Evolutionary conservation across 2,329 filamentous ascomycete genomes (phyloP), one percentile per base, ranked within the genome.

Genomic region (Polychaeton citri): DNA sequence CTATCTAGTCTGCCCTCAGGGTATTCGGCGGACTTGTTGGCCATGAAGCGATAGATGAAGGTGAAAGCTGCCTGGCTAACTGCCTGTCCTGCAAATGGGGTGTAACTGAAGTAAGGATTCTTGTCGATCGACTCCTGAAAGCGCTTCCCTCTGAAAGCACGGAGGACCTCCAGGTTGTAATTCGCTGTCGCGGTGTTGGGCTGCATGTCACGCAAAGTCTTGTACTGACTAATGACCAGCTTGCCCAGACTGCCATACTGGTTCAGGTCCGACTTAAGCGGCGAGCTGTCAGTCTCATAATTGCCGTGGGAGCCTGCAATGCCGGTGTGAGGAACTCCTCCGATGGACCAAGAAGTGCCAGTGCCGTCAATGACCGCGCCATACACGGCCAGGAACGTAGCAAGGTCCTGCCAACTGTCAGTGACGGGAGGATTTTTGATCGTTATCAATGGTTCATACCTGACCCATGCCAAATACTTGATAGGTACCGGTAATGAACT

Each of bases 21-120:
- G 35, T 52, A 40, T 13, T 52, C 52, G 17, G 45, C 48, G 10
- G 51, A 54, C 36, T 54, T 52, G 43, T 59, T 55, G 37, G 48
- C 44, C 47, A 58, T 53, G 41, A 53, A 51, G 21, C 49, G 47
- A 43, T 45, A 52, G 40, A 52, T 48, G 41, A 53, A 53, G 6
- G 43, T 43, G 37, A 46, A 51, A 19, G 46, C 46, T 12, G 50
- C 50, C 13, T 46, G 48, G 21, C 41, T 37, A 20, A 50, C 47
- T 16, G 40, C 33, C 15, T 41, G 37, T 12, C 42, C 43, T 24
- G 40, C 34, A 39, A 46, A 43, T 3, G 40, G 41, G 2, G 36
- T 38, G 35, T 44, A 43, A 33, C 43, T 44, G 36, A 44, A 44
- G 43, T 43, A 13, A 39, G 21, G 37, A 30, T 42, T 42, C 16